These are phyloP conservation scores for Penicillium paxilli DNA, from an alignment of 495 filamentous ascomycete genomes.

Conservation along the genomic window DNA sequence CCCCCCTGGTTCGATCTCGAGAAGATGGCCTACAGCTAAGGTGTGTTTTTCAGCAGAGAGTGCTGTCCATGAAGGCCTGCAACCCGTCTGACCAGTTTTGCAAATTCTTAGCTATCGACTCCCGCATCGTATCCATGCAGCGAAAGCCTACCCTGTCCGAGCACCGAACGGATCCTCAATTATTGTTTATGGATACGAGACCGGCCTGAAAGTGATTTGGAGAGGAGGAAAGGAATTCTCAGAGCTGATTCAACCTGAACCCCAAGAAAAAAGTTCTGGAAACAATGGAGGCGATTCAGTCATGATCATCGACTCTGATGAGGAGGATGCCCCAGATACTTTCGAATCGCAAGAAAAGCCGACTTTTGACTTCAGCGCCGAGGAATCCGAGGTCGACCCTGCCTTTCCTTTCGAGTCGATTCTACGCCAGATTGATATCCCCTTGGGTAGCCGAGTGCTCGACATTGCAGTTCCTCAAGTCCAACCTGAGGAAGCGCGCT, in stretches of 20 bases:
- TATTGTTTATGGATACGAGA: slow-evolving; percentile 79
- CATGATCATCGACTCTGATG: slow-evolving; percentile 80
- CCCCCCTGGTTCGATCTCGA: slow-evolving; percentile 37
- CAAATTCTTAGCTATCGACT: slow-evolving; percentile 66
- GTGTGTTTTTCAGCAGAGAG: slow-evolving; percentile 23
- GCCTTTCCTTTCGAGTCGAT: slow-evolving; percentile 54
- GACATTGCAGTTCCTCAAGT: slow-evolving; percentile 61
- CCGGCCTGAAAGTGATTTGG: slow-evolving; percentile 77
- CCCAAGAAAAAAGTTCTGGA: slow-evolving; percentile 29
- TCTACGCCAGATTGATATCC: slow-evolving; percentile 66
- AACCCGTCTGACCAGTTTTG: slow-evolving; percentile 5
- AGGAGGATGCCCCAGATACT: slow-evolving; percentile 56
- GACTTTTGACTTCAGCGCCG: slow-evolving; percentile 50
- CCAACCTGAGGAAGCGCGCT: slow-evolving; percentile 43
- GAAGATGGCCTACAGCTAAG: slow-evolving; percentile 55
- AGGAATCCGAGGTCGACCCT: slow-evolving; percentile 61
- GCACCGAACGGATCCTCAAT: slow-evolving; percentile 84
- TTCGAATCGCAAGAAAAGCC: slow-evolving; percentile 40
- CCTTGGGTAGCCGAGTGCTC: slow-evolving; percentile 61
- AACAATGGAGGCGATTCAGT: slow-evolving; percentile 56
- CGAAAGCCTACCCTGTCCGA: slow-evolving; percentile 71
- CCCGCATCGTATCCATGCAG: slow-evolving; percentile 68
- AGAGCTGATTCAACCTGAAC: slow-evolving; percentile 23
- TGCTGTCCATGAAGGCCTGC: neutral
- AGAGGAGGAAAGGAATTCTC: slow-evolving; percentile 72